These are phyloP conservation scores for Datura wrightii DNA, from an alignment of 257 asterid genomes.

Conservation along the genomic window DNA sequence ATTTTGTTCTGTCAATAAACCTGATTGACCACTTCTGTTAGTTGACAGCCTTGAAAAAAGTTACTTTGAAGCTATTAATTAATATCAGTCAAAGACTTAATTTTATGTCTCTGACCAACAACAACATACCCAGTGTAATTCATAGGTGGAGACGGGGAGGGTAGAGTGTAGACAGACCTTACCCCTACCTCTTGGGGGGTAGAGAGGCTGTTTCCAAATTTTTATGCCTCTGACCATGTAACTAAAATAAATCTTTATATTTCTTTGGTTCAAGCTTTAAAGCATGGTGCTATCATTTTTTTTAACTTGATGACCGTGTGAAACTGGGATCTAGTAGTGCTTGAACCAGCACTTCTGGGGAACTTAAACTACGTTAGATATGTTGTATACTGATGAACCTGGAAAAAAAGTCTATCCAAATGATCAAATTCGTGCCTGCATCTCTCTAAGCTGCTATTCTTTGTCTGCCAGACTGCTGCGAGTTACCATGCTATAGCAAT, in stretches of 20 bases:
- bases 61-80: too few species aligned
- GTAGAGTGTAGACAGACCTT: too few species aligned
- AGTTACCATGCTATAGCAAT: constrained; percentile 99
- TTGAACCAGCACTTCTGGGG: not conserved
- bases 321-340: not conserved
- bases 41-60: too few species aligned
- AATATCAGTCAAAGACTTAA: not conserved
- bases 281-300: not conserved
- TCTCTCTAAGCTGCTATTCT: not conserved
- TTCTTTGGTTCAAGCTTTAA: not conserved
- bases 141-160: too few species aligned
- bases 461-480: constrained; percentile 84
- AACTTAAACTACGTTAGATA: not conserved
- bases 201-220: not conserved
- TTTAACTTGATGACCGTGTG: not conserved
- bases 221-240: not conserved
- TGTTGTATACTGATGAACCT: not conserved
- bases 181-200: too few species aligned
- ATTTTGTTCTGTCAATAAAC: not conserved
- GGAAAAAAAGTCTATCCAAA: not conserved
- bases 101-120: not conserved
- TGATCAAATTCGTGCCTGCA: not conserved
- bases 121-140: too few species aligned
- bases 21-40: not conserved
- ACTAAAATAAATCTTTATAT: not conserved